Conservation (phyloP, 805 yeast genomes). For the Metschnikowia cerradonensis region DNA sequence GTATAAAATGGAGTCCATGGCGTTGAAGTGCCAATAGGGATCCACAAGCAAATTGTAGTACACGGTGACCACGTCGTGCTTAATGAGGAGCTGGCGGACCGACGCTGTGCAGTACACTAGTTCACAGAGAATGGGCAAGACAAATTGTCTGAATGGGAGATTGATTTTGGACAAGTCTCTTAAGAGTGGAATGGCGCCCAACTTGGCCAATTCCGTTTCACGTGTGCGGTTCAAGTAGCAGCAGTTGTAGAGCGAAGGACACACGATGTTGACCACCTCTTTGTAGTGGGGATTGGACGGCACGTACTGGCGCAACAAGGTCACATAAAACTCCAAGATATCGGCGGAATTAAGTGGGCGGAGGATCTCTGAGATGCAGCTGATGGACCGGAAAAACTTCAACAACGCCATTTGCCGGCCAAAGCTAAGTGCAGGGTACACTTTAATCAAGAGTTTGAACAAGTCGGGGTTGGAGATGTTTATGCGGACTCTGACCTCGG, state of each 20-base stretch:
- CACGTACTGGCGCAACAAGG: constrained; percentile 23
- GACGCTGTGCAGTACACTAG: constrained; percentile 43
- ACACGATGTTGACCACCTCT: constrained; percentile 40
- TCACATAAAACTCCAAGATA: constrained; percentile 42
- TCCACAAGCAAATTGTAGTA: constrained; percentile 43
- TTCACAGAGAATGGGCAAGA: constrained; percentile 50
- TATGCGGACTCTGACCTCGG: constrained; percentile 43
- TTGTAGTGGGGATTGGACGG: constrained; percentile 31
- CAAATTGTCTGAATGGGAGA: constrained; percentile 47
- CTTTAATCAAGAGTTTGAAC: constrained; percentile 40
- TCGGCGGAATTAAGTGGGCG: constrained; percentile 35
- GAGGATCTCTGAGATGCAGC: constrained; percentile 33
- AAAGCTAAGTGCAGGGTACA: constrained; percentile 29
- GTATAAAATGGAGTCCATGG: constrained; percentile 45
- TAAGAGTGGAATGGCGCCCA: constrained; percentile 46
- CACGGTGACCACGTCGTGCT: constrained; percentile 34
- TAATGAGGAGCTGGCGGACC: constrained; percentile 35
- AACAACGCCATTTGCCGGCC: constrained; percentile 37
- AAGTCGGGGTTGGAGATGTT: constrained; percentile 36
- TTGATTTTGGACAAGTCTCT: constrained; percentile 37
- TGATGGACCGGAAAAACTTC: constrained; percentile 43
- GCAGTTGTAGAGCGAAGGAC: constrained; percentile 49
- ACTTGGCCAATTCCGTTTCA: constrained; percentile 43
- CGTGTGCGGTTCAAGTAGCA: constrained; percentile 45
- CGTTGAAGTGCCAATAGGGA: constrained; percentile 56